Evolutionary conservation across 2,329 filamentous ascomycete genomes (phyloP).

Genomic region (Hymenoscyphus repandus): DNA sequence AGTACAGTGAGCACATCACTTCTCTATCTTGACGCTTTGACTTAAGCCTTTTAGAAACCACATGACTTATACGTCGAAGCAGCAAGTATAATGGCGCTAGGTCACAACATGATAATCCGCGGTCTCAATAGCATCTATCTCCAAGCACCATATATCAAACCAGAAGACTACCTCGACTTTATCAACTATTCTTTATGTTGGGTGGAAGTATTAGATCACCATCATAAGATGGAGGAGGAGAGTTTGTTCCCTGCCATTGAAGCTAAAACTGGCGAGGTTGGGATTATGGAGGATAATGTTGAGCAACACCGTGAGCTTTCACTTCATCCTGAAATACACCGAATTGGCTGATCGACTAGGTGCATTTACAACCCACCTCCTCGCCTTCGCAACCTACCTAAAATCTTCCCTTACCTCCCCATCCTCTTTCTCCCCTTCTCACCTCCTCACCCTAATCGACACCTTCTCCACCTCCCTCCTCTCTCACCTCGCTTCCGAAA

Average conservation of each 20-base stretch:
- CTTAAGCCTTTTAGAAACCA: conserved; percentile 5
- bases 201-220: conserved; percentile 30
- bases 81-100: conserved; percentile 23
- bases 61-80: conserved; percentile 12
- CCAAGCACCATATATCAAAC: conserved; percentile 33
- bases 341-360: too few species aligned
- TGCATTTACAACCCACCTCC: too few species aligned
- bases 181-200: conserved; percentile 12
- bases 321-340: neutral
- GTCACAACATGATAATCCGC: conserved; percentile 36
- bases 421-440: too few species aligned
- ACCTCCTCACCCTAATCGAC: conserved; percentile 24
- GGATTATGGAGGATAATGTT: conserved; percentile 38
- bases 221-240: conserved; percentile 37
- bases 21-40: neutral
- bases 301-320: conserved; percentile 33
- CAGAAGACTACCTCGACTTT: conserved; percentile 10
- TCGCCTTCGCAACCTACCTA: too few species aligned
- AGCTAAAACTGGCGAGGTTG: conserved; percentile 31
- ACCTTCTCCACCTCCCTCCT: conserved; percentile 32
- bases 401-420: too few species aligned
- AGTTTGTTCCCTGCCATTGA: conserved; percentile 37
- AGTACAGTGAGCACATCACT: conserved; percentile 2
- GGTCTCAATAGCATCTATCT: conserved; percentile 35
- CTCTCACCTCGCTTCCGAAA: conserved; percentile 36